A percentile compares a stretch with the other conserved stretches of the same genome.
phyloP scores from a whole-genome alignment of 2,329 filamentous ascomycete genomes.

The Tolypocladium nubicola region DNA sequence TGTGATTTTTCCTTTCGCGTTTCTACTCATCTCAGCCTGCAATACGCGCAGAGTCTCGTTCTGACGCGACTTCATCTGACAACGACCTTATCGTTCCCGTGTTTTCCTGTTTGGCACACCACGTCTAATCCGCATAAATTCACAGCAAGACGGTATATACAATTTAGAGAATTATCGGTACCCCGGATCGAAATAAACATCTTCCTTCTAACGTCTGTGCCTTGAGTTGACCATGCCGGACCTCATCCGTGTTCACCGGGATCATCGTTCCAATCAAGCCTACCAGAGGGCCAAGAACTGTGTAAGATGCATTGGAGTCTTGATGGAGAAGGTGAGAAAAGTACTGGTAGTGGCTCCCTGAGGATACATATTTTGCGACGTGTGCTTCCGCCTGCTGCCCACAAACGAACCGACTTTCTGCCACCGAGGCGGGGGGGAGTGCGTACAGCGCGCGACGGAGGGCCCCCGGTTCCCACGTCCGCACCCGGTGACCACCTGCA shows the following conservation, averaged over 20 bases:
- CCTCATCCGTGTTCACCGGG: not conserved
- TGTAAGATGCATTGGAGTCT: too few relatives aligned
- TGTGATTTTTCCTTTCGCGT: not conserved
- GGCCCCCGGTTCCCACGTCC: not conserved
- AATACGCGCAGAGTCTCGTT: not conserved
- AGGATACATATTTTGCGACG: not conserved
- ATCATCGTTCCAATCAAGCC: not conserved
- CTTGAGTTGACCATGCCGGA: not conserved
- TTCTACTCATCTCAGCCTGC: not conserved
- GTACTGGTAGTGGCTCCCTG: not conserved
- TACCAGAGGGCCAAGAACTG: not conserved
- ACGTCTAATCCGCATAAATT: not conserved
- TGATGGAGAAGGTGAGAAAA: not conserved
- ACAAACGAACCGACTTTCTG: not conserved
- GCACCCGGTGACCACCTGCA: not conserved
- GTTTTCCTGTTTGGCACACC: not conserved
- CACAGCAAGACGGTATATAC: not conserved
- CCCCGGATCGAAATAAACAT: not conserved
- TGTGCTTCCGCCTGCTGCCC: not conserved
- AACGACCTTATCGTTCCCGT: not conserved
- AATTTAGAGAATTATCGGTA: not conserved
- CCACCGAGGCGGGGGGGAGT: not conserved
- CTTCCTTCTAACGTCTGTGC: not conserved
- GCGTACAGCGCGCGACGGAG: not conserved
- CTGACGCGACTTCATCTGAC: not conserved